Evolutionary conservation across 768 basidiomycete genomes (phyloP), one percentile per base, ranked within the genome.

Genomic region (Trametes sanguinea): DNA sequence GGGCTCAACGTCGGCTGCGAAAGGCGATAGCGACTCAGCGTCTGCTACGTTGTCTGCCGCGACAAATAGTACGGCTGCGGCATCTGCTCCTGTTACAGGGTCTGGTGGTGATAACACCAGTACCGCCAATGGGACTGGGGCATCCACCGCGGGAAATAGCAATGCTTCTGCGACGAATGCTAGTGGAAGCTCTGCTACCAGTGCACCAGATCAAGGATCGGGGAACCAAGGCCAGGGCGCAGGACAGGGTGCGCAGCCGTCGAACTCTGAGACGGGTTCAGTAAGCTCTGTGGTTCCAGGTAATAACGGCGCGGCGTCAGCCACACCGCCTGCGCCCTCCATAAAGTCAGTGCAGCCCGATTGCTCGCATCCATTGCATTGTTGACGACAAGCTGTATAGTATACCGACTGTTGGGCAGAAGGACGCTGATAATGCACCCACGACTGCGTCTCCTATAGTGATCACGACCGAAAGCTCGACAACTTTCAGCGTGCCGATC

Each of bases 401-500:
- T 37, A 22, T 57, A 29, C 44, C 51, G 6, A 29, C 51, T 1
- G 35, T 53, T 33, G 52, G 51, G 30, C 54, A 51, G 16, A 45
- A 51, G 39, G 61, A 51, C 40, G 51, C 51, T 30, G 56, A 63
- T 37, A 40, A 58, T 13, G 40, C 54, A 6, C 52, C 62, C 6
- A 32, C 44, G 17, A 33, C 62, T 2, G 48, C 30, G 29, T 22
- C 57, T 14, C 39, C 62, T 8, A 46, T 58, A 22, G 56, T 54
- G 52, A 47, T 29, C 40, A 58, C 52, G 6, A n/a, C 29, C n/a
- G 53, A 56, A 43, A 52, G 46, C 51, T 17, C 45, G 35, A 11
- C 56, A n/a, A 54, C 52, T 35, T 43, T 54, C 45, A 63, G 56
- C 57, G 47, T 42, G 37, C 51, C 62, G 13, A 51, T 58, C 27